Conservation (phyloP, 2,329 filamentous ascomycete genomes). For the Bipolaris oryzae region DNA sequence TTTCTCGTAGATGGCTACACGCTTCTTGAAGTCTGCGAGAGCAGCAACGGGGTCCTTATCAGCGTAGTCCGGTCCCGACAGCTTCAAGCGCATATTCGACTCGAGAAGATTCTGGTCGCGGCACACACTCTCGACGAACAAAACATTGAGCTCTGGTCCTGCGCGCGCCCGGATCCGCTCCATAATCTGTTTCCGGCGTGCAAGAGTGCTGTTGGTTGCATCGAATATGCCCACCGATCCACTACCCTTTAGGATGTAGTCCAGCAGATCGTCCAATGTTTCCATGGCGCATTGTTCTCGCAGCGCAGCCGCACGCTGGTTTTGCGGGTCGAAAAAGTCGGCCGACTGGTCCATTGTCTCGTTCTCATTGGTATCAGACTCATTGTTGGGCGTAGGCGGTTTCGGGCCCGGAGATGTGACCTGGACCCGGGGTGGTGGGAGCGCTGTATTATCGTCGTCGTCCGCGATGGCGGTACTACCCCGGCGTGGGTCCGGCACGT, state of each 20-base stretch:
- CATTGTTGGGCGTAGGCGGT: slow-evolving; percentile 27
- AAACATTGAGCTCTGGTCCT: slow-evolving; percentile 81
- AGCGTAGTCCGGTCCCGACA: slow-evolving; percentile 94
- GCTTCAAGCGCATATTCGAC: slow-evolving; percentile 95
- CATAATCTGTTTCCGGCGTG: slow-evolving; percentile 82
- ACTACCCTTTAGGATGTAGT: slow-evolving; percentile 81
- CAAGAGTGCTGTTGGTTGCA: slow-evolving; percentile 93
- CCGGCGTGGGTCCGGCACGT: slow-evolving; percentile 37
- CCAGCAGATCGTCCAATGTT: slow-evolving; percentile 87
- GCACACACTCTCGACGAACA: slow-evolving; percentile 96
- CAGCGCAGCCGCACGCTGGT: slow-evolving; percentile 78
- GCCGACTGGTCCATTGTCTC: slow-evolving; percentile 84
- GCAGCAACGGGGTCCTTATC: slow-evolving; percentile 88
- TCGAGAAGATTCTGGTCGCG: slow-evolving; percentile 83
- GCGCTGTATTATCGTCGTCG: slow-evolving; percentile 11
- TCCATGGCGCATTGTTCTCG: slow-evolving; percentile 91
- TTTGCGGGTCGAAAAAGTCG: slow-evolving; percentile 90
- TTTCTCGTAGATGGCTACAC: slow-evolving; percentile 91
- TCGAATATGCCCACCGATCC: slow-evolving; percentile 95
- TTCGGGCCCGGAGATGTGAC: slow-evolving; percentile 44
- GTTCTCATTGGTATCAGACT: slow-evolving; percentile 39
- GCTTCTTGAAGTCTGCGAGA: slow-evolving; percentile 87
- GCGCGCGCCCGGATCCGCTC: slow-evolving; percentile 81
- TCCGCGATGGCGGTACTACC: slow-evolving; percentile 37
- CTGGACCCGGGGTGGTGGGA: slow-evolving; percentile 38